These are phyloP conservation scores for Pyricularia pennisetigena DNA, from an alignment of 2,329 filamentous ascomycete species.

Conservation along the genomic window DNA sequence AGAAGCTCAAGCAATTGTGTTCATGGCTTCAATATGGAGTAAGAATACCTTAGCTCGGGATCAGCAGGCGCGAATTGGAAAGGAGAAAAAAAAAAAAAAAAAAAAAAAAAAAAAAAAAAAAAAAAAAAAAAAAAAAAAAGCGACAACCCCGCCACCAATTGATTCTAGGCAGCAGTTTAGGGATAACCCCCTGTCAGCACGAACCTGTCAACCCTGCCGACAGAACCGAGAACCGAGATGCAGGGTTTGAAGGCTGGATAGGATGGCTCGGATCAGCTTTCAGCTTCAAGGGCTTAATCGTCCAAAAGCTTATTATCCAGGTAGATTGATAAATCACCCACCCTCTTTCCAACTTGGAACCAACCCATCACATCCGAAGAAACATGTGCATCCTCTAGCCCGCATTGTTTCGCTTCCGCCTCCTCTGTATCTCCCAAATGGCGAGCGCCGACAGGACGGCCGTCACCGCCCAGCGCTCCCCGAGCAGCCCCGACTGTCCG, in stretches of 20 bases:
- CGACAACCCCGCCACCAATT: background rate
- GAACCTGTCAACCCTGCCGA: background rate
- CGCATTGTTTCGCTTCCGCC: conserved; percentile 2
- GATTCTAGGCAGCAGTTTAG: background rate
- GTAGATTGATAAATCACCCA: background rate
- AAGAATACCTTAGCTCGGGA: background rate
- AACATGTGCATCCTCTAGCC: background rate
- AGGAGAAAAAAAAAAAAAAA: background rate
- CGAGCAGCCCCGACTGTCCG: conserved; percentile 26
- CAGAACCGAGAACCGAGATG: background rate
- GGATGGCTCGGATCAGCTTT: background rate
- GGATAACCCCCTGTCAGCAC: too few relatives aligned
- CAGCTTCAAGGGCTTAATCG: background rate
- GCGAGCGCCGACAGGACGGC: conserved; percentile 26
- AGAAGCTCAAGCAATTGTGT: background rate
- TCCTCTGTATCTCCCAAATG: conserved; percentile 17
- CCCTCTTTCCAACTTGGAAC: background rate
- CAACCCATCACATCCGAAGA: background rate
- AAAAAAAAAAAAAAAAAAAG: background rate
- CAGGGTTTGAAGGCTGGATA: background rate
- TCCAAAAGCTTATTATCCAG: background rate
- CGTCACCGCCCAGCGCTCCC: conserved; percentile 32
- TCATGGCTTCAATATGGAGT: too few relatives aligned
- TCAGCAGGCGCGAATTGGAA: background rate
- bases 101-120: background rate